These are phyloP conservation scores for Candida parachauliodes DNA, from an alignment of 805 yeast species.

Conservation along the genomic window DNA sequence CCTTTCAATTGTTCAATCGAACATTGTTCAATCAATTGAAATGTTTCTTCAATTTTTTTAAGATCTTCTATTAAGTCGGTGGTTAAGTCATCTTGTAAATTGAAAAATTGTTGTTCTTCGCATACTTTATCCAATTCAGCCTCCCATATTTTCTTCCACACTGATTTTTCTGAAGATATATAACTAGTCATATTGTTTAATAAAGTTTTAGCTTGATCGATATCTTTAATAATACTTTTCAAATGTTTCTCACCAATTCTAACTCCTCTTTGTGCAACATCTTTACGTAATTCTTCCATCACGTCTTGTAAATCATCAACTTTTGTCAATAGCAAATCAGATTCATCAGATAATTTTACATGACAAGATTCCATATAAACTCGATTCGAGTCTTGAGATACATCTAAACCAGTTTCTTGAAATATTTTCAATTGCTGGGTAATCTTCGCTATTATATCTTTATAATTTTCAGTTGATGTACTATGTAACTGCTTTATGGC, in stretches of 20 bases:
- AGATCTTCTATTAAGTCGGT: conserved; percentile 79
- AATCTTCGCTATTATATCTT: conserved; percentile 41
- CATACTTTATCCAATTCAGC: conserved; percentile 83
- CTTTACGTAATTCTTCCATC: conserved; percentile 84
- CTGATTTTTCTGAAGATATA: conserved; percentile 67
- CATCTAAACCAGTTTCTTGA: conserved; percentile 43
- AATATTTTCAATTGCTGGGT: conserved; percentile 47
- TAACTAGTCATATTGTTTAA: conserved; percentile 56
- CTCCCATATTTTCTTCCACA: conserved; percentile 93
- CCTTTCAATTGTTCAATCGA: conserved; percentile 71
- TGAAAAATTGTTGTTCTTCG: conserved; percentile 90
- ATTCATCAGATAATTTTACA: conserved; percentile 65
- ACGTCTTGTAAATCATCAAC: conserved; percentile 92
- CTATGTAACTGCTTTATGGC: conserved; percentile 55
- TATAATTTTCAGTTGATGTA: conserved; percentile 40
- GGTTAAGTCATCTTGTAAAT: conserved; percentile 82
- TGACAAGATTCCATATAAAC: conserved; percentile 77
- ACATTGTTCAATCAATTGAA: conserved; percentile 74
- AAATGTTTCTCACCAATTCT: conserved; percentile 75
- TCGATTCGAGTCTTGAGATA: conserved; percentile 36
- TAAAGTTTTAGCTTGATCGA: conserved; percentile 51
- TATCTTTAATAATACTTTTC: conserved; percentile 59
- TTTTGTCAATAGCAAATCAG: conserved; percentile 67
- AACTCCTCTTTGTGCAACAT: conserved; percentile 88
- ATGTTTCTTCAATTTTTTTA: conserved; percentile 76